Base-by-base conservation (phyloP, 495 filamentous ascomycete genomes). In the Aspergillus mulundensis region DNA sequence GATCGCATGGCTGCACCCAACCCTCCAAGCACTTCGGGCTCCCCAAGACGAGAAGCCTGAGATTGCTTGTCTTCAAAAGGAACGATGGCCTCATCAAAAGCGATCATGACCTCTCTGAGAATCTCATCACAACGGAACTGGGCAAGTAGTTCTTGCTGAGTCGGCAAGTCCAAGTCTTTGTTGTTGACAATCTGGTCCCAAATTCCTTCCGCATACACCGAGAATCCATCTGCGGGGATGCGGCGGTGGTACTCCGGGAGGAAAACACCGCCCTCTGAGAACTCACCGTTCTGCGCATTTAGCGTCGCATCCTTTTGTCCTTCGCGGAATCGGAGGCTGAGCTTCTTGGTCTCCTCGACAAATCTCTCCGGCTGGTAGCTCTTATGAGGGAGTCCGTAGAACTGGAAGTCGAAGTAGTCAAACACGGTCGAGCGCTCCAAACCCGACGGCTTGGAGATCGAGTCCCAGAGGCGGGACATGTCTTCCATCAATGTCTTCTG, bases 111-210 rank as follows among this genome's bases (percentile, higher is more conserved):
- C 63, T 94, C 91, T 60, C 90, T 78, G 38, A 88, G 75, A 52
- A 98, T 98, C 77, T 98, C 94, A 66, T 98, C 94, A 67, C 94
- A 98, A 45, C 94, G 83, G 77, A 97, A 98, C 70, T 98, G 94
- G 3, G 94, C 94, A 47, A 98, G 83, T 43, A 98, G 75, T 65
- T 98, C 94, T 67, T 98, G 94, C 71, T 98, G 94, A 0, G 94
- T 97, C 15, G 94, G 94, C 30, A 98, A 73, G 75, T 98, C 94
- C 57, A 98, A 77, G 63, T 98, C 94, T 72, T 98, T 98, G 74
- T 98, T 98, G 72, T 91, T 88, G 62, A 95, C 90, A 62, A 98
- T 98, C 70, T 97, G 94, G 66, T 96, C 90, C 94, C 94, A 98
- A 15, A 98, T 84, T 36, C 91, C 89, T 63, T 91, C 85, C 8